These are phyloP conservation scores for Corymbia calophylla DNA, from an alignment of 441 rosid species.

Conservation along the genomic window DNA sequence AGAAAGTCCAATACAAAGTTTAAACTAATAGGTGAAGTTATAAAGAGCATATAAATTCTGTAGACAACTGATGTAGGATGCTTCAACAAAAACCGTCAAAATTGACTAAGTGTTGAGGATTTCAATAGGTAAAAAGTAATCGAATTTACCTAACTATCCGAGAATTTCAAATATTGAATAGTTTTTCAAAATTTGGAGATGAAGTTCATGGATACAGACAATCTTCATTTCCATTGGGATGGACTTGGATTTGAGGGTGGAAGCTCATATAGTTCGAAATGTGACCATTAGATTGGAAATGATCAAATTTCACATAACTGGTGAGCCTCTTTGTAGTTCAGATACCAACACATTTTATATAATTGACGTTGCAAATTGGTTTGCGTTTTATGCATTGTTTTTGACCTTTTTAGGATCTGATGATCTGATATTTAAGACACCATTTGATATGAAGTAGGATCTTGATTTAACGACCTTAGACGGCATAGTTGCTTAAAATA, in stretches of 20 bases:
- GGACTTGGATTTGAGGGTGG: not conserved
- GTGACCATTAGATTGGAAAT: not conserved
- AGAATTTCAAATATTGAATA: not conserved
- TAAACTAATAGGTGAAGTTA: not conserved
- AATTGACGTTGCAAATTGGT: not conserved
- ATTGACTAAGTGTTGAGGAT: not conserved
- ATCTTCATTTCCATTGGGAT: not conserved
- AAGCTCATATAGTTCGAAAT: not conserved
- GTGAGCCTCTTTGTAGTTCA: not conserved
- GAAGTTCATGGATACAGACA: not conserved
- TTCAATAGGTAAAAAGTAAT: not conserved
- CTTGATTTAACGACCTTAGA: not conserved
- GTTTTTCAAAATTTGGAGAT: not conserved
- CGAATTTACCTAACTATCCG: not conserved
- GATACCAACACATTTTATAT: not conserved
- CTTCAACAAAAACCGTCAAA: not conserved
- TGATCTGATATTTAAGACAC: not conserved
- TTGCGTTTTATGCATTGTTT: not conserved
- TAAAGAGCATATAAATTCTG: not conserved
- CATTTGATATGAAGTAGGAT: not conserved
- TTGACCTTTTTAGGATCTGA: not conserved
- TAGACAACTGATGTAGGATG: not conserved
- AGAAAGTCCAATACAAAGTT: not conserved
- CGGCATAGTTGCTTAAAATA: not conserved
- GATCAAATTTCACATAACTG: not conserved